Evolutionary conservation across 768 basidiomycete genomes (phyloP).

Genomic region (Sarcodon sp.): DNA sequence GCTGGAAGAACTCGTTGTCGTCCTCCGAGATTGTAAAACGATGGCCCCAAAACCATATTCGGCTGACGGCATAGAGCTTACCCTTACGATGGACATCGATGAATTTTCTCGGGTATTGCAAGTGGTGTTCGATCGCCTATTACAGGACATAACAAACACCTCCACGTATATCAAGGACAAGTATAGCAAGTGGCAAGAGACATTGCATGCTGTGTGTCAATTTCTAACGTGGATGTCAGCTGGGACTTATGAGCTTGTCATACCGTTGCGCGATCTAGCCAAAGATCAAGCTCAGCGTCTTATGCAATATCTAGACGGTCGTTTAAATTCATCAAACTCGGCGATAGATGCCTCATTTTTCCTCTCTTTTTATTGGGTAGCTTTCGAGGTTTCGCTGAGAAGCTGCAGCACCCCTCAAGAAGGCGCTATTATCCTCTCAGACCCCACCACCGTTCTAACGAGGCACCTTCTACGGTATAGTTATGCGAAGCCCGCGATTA

Average conservation of each 20-base stretch:
- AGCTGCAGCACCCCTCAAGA: not conserved
- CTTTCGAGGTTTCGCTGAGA: not conserved
- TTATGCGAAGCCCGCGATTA: constrained; percentile 29
- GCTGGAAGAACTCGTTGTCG: constrained; percentile 41
- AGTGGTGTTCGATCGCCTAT: not conserved
- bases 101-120: constrained; percentile 20
- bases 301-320: not conserved
- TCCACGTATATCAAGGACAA: not conserved
- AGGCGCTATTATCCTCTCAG: not conserved
- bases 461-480: constrained; percentile 38
- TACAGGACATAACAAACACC: not conserved
- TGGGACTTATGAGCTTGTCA: not conserved
- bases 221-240: not conserved
- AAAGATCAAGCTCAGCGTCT: not conserved
- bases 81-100: constrained; percentile 25
- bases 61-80: constrained; percentile 29
- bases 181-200: not conserved
- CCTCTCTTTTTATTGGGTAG: not conserved
- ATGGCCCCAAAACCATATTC: constrained; percentile 17
- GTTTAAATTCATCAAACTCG: not conserved
- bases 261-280: not conserved
- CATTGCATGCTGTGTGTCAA: not conserved
- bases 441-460: not conserved
- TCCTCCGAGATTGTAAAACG: constrained; percentile 14
- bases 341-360: not conserved